Base-by-base conservation (phyloP, 2,329 filamentous ascomycete genomes). In the Fusarium odoratissimum region DNA sequence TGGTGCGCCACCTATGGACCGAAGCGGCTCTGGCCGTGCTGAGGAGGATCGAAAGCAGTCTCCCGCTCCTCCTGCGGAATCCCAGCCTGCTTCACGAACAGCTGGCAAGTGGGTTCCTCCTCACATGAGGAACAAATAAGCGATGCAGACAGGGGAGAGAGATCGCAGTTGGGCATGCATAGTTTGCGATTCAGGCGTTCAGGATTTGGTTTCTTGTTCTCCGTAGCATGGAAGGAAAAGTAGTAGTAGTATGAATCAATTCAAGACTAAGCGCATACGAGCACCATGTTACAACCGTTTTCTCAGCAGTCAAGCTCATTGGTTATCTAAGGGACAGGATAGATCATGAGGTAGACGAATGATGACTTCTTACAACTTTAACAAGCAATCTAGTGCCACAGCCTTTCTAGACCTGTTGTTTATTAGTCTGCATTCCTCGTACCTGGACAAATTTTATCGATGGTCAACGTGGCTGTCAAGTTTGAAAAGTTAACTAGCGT, bases 91-190 rank as follows among this genome's bases (percentile, higher is more conserved):
- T 21, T 85, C 86, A 45, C 87, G 89, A 45, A 84, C 82, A 33
- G 77, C 87, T 49, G 89, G 89, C 75, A 91, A 90, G 80, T 92
- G 86, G 82, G 87, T 91, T 77, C 90, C 90, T 75, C 82, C 81
- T 76, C 82, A 84, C 68, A 40, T 78, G 79, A 80, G 81, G 73
- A 81, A 82, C 73, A 79, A 81, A 69, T 69, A 64, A 69, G 58
- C 33, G 25, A 37, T 38, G 77, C 73, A 77, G 57, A 72, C 48
- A 56, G 58, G 64, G 61, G 60, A 55, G 66, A 60, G 44, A 69
- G 41, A 73, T 71, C 61, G 68, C 67, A 70, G 67, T 67, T 57
- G 56, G 70, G 60, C 69, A 75, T 59, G 70, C 65, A 75, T 76
- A 73, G 72, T 64, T 74, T 78, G 74, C 75, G 66, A 76, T 79